A percentile compares a stretch with the other conserved stretches of the same genome.
Evolutionary conservation across 164 flowering plant genomes (phyloP).

Genomic region (Sedum album): DNA sequence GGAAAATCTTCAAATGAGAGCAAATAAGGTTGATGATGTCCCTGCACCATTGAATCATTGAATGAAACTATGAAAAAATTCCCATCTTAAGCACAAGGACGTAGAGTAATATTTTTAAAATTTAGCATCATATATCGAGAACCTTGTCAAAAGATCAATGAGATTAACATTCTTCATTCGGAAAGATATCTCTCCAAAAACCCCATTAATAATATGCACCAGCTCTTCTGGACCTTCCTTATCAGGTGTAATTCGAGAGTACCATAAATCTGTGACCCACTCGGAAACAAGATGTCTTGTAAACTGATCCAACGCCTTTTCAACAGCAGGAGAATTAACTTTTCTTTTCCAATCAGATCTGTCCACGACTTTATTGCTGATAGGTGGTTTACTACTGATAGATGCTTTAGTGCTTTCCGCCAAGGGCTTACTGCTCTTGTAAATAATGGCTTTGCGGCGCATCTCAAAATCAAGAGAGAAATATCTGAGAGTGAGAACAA

Average conservation of each 20-base stretch:
- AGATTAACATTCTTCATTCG: conserved; percentile 81
- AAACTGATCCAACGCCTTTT: conserved; percentile 85
- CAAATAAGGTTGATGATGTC: conserved; percentile 66
- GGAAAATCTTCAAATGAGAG: conserved; percentile 75
- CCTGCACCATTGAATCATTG: conserved; percentile 40
- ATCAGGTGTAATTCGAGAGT: conserved; percentile 83
- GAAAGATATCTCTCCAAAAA: conserved; percentile 74
- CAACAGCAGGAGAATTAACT: conserved; percentile 88
- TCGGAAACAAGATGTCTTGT: conserved; percentile 83
- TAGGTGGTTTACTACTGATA: conserved; percentile 38
- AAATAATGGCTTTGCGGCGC: conserved; percentile 59
- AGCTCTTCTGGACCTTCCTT: conserved; percentile 92
- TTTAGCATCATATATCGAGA: neutral
- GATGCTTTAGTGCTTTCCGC: conserved; percentile 18
- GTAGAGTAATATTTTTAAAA: conserved; percentile 1
- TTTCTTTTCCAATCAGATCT: conserved; percentile 70
- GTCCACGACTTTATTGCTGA: conserved; percentile 25
- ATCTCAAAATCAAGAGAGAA: conserved; percentile 69
- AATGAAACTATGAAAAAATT: conserved; percentile 13
- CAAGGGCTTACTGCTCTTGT: conserved; percentile 36
- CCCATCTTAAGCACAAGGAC: conserved; percentile 6
- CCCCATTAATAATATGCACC: conserved; percentile 66
- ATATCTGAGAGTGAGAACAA: conserved; percentile 70
- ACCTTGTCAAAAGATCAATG: conserved; percentile 92
- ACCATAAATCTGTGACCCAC: conserved; percentile 97